Evolutionary conservation across 1,284 basidiomycete genomes (phyloP), one percentile per base, ranked within the genome.

Genomic region (Heterobasidion occidentale): DNA sequence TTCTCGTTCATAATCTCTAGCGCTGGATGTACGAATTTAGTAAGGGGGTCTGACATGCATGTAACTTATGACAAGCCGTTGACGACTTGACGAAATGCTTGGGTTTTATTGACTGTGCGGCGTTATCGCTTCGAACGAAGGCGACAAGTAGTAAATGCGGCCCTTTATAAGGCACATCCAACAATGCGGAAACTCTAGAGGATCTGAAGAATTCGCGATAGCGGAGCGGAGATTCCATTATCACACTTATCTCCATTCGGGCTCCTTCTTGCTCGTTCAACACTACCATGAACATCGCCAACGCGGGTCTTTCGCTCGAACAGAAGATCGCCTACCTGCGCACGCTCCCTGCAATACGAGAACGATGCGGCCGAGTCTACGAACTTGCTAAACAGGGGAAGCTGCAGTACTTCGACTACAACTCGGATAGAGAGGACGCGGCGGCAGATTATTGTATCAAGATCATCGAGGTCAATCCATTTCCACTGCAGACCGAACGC

Each of bases 381-480:
- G 77, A 83, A 27, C 84, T 95, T 15, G 92, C 90, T 6, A 71
- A 83, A 65, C 68, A 80, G 59, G 86, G 83, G 53, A 81, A 86
- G 63, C 79, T 95, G 2, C 75, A 94, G 60, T 94, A 92, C 72
- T 97, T 96, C 68, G 80, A 86, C 44, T 93, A 94, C 71, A 78
- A 94, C 68, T 82, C 89, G 19, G 82, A 85, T 60, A 86, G 84
- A 63, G 84, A 95, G 67, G 68, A 66, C 12, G 77, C 77, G 20
- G 90, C 91, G 2, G 84, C 90, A n/a, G 81, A 80, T 20, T 97
- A 89, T 71, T 97, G 94, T 67, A 75, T 84, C 19, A 72, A 77
- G 35, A 88, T 98, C 63, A 94, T 98, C 61, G 76, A 86, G 73
- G 93, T 86, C 56, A 33, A 69, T 59, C 20, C 11, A 33, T 17